These are phyloP conservation scores for Fusarium stilboides DNA, from an alignment of 2,329 filamentous ascomycete genomes.

Conservation along the genomic window DNA sequence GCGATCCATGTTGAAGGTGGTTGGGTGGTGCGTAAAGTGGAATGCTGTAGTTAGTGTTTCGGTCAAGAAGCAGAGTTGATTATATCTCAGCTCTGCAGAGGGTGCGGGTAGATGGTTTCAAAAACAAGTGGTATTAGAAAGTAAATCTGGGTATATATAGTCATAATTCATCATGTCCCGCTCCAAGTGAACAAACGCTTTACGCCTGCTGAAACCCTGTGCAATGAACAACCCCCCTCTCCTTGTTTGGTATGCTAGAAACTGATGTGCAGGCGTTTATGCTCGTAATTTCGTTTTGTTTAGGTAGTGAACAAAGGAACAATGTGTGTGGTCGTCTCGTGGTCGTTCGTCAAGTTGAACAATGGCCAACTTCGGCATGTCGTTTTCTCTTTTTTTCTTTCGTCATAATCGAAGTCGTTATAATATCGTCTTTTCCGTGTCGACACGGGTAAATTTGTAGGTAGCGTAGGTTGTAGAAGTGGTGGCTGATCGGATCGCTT, in stretches of 20 bases:
- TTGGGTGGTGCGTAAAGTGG: neutral
- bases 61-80: neutral
- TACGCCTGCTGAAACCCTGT: slow-evolving; percentile 27
- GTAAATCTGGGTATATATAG: slow-evolving; percentile 41
- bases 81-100: neutral
- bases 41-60: slow-evolving; percentile 1
- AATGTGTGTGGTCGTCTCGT: slow-evolving; percentile 27
- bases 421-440: slow-evolving; percentile 28
- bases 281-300: slow-evolving; percentile 4
- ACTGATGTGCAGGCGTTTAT: neutral
- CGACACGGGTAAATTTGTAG: slow-evolving; percentile 23
- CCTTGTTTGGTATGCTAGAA: slow-evolving; percentile 1
- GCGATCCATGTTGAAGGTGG: neutral
- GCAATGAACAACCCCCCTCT: slow-evolving; percentile 25
- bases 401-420: slow-evolving; percentile 11
- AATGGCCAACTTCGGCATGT: slow-evolving; percentile 5
- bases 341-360: slow-evolving; percentile 10
- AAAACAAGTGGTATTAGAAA: slow-evolving; percentile 36
- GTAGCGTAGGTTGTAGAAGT: slow-evolving; percentile 19
- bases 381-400: neutral
- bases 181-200: slow-evolving; percentile 35
- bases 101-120: neutral
- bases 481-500: slow-evolving; percentile 22
- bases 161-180: slow-evolving; percentile 41
- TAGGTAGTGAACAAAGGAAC: slow-evolving; percentile 38